Evolutionary conservation across 352 stramenopile genomes (phyloP).

Genomic region (Globisporangium nodosum): DNA sequence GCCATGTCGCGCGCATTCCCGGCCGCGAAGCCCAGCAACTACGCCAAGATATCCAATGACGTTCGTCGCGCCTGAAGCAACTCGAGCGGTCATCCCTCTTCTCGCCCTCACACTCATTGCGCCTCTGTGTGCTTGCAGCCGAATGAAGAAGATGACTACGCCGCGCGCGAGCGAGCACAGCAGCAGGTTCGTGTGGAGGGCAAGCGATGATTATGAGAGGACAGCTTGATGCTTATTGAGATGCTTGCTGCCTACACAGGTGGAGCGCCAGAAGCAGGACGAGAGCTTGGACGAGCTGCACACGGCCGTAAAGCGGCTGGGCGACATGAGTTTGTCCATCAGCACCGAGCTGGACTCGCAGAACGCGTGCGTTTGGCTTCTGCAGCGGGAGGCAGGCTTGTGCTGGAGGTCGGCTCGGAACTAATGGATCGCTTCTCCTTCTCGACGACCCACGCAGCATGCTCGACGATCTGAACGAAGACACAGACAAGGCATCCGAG

Average conservation of each 20-base stretch:
- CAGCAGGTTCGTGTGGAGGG: conserved; percentile 29
- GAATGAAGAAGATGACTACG: conserved; percentile 58
- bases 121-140: conserved; percentile 20
- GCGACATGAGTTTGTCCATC: conserved; percentile 82
- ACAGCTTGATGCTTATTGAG: no score
- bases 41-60: conserved; percentile 69
- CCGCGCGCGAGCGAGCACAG: conserved; percentile 34
- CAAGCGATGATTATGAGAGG: no score
- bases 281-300: conserved; percentile 78
- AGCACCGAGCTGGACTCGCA: conserved; percentile 78
- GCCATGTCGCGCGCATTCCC: conserved; percentile 57
- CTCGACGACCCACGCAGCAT: conserved; percentile 33
- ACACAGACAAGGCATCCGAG: conserved; percentile 79
- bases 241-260: conserved; percentile 4
- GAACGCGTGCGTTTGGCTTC: conserved; percentile 44
- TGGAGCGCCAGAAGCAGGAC: conserved; percentile 80
- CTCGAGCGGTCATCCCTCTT: not conserved
- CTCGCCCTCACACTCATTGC: not conserved
- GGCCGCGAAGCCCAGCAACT: conserved; percentile 51
- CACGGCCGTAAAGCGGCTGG: conserved; percentile 69
- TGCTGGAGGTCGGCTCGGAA: not conserved
- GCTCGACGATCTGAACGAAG: conserved; percentile 78
- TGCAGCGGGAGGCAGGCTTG: not conserved
- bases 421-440: not conserved
- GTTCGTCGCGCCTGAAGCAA: conserved; percentile 14